A percentile compares a stretch with the other conserved stretches of the same genome.
phyloP scores from a whole-genome alignment of 179 eudicot genomes.

The Amaranthus tricolor region DNA sequence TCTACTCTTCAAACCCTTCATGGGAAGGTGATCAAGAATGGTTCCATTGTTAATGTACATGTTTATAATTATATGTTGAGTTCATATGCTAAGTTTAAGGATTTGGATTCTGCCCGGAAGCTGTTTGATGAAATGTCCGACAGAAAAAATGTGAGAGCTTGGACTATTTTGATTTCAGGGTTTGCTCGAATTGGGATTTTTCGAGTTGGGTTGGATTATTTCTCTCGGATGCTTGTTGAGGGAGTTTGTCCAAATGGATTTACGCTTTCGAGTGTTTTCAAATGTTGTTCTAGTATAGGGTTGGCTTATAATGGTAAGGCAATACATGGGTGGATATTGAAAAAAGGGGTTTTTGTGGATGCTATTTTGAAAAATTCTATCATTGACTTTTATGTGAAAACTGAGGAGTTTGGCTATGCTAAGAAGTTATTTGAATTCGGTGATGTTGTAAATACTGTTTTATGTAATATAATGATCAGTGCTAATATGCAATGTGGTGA shows the following conservation, averaged over 20 bases:
- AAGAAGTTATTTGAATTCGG: constrained; percentile 44
- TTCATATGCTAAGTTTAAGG: constrained; percentile 41
- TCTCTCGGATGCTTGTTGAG: constrained; percentile 48
- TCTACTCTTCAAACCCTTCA: constrained; percentile 40
- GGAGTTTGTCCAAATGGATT: constrained; percentile 63
- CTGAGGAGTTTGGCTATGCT: constrained; percentile 47
- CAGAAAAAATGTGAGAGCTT: constrained; percentile 61
- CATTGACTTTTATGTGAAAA: constrained; percentile 70
- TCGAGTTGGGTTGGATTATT: constrained; percentile 42
- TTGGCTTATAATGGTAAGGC: constrained; percentile 46
- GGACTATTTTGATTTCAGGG: constrained; percentile 76
- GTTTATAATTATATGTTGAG: constrained; percentile 51
- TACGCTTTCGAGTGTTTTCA: constrained; percentile 72
- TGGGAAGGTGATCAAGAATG: constrained; percentile 48
- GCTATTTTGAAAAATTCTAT: constrained; percentile 58
- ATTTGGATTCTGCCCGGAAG: constrained; percentile 44
- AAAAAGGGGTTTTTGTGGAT: constrained; percentile 51
- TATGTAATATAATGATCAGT: constrained; percentile 79
- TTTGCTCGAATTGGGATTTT: constrained; percentile 42
- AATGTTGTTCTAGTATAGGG: constrained; percentile 57
- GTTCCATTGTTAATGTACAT: constrained; percentile 30
- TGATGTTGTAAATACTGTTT: constrained; percentile 44
- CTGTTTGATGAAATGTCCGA: constrained; percentile 74
- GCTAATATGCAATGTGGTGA: constrained; percentile 46
- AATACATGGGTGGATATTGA: constrained; percentile 65